Base-by-base conservation (phyloP, 768 basidiomycete species). In the Agaricus blazei region DNA sequence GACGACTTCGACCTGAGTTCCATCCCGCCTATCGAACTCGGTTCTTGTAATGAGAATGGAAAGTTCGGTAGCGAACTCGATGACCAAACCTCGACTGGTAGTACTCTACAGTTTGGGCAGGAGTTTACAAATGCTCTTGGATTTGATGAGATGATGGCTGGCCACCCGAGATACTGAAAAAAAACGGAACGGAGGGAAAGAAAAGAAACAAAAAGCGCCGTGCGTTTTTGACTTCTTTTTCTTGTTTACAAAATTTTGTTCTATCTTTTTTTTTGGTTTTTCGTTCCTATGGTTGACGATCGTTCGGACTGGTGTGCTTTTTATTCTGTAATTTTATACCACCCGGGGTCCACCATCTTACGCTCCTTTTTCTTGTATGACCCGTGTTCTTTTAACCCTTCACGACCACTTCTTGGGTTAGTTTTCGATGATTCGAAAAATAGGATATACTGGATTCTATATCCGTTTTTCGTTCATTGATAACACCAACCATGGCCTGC, bases 1-100 rank as follows among this genome's bases (percentile, higher is more conserved):
- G 83, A 85, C 65, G 86, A 88, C 68, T 88, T 87, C 64, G 85
- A 87, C 63, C 67, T 88, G 59, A 69, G 63, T 60, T 70, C 82
- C 24, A 88, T 88, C 59, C 85, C 84, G 2, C 79, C 85, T 0
- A 77, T 87, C 65, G 78, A 85, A 58, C 71, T 87, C 51, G 81
- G 81, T 7, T 34, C 34, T 34, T 34, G 34, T 34, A 34, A 34
- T 34, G 34, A 34, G 14, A 64, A 80, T 57, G 72, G 79, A 47
- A 81, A 80, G 60, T 72, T 67, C 53, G 60, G 62, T 38, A 71
- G 72, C 19, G 65, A 63, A 42, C 45, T 66, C 37, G 53, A 54
- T 56, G 54, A 70, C 45, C 57, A 59, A n/a, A 54, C 57, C 5
- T 56, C 61, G 34, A 34, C 34, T 34, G 34, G 34, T 34, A 34